A percentile compares a stretch with the other conserved stretches of the same genome.
phyloP scores from a whole-genome alignment of 345 rosid genomes.

The Eucalyptus caleyi region DNA sequence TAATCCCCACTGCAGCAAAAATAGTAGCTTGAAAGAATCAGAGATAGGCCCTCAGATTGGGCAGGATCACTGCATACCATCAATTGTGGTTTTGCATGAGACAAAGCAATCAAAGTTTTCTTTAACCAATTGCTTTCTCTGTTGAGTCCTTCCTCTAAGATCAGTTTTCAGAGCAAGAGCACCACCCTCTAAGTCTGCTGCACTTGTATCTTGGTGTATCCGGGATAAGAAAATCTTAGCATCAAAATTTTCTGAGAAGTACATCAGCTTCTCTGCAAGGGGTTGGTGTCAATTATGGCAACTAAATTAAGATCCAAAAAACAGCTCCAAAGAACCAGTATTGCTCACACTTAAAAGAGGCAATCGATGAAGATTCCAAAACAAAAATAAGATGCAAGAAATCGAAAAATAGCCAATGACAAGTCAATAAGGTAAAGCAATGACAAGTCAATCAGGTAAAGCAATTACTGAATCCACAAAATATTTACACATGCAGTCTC shows the following conservation, averaged over 20 bases:
- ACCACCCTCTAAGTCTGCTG: conserved; percentile 89
- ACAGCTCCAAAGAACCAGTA: neutral
- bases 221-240: conserved; percentile 91
- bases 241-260: conserved; percentile 82
- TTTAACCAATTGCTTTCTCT: conserved; percentile 90
- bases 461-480: neutral
- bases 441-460: neutral
- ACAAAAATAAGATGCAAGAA: neutral
- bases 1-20: neutral
- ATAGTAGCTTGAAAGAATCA: neutral
- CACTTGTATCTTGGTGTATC: conserved; percentile 67
- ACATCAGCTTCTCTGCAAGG: conserved; percentile 81
- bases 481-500: neutral
- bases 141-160: conserved; percentile 84
- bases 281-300: neutral
- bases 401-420: neutral
- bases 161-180: conserved; percentile 93
- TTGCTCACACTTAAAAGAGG: neutral
- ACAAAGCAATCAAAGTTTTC: conserved; percentile 99
- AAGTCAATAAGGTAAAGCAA: neutral
- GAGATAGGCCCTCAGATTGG: neutral
- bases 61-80: conserved; percentile 39
- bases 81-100: conserved; percentile 98
- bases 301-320: neutral
- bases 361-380: neutral